Base-by-base conservation (phyloP, 2,329 filamentous ascomycete species). In the Penicillium corylophilum region DNA sequence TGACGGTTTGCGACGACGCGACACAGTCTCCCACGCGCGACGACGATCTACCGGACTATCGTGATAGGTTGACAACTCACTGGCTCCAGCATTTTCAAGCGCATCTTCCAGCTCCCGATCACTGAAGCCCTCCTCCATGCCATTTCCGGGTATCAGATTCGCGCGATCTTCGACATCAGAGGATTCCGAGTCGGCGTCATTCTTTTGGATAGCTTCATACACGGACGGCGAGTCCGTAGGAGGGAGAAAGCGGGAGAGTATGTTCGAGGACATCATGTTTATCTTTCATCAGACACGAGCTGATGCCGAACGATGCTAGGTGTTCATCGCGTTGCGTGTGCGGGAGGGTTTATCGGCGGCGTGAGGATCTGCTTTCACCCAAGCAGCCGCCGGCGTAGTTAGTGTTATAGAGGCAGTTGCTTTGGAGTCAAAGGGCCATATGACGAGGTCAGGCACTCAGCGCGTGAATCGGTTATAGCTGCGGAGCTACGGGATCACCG, bases 21-120 rank as follows among this genome's bases (percentile, higher is more conserved):
- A 58, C 8, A 50, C 55, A 31, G 54, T 46, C 33, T 56, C 62
- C 18, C 63, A 65, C 54, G 58, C 66, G 50, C 59, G 63, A 44
- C 62, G 71, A 47, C 62, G 71, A 47, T 58, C 65, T 47, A 72
- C 64, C 54, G 71, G 74, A 20, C 69, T 67, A 28, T 70, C 70
- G 51, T 72, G 77, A 43, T 74, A 75, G 41, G 70, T 73, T 28
- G 71, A 75, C 54, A 75, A 71, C 20, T 78, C 75, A 58, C 77
- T 81, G 22, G 73, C 72, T 15, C 72, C 71, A 16, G 74, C 76
- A 60, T 83, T 77, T 35, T 77, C 79, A 22, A 84, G 71, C 44
- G 82, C 73, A 44, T 80, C 76, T 51, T 83, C 79, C 23, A 84
- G 74, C 61, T 84, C 80, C 40, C 81, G 76, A 44, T 82, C 79